Percentiles rank a stretch among this genome's conserved stretches.
These are phyloP conservation scores for Solanum peruvianum DNA, from an alignment of 257 asterid species.

Conservation along the genomic window DNA sequence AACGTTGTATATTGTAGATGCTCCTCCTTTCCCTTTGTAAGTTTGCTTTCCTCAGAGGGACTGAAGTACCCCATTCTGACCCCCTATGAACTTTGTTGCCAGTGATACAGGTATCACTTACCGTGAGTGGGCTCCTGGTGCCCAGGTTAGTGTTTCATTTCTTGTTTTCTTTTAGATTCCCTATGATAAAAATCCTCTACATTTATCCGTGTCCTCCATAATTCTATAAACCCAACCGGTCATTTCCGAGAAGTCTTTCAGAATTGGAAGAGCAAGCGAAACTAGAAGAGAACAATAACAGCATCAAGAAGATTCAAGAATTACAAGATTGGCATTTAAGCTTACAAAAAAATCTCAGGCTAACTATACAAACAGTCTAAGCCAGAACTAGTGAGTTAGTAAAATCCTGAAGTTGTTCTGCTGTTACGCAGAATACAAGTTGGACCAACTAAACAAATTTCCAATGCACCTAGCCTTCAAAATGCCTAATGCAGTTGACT, in stretches of 20 bases:
- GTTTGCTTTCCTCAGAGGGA: not conserved
- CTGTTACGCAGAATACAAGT: not conserved
- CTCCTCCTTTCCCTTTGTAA: not conserved
- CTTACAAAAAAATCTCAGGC: not conserved
- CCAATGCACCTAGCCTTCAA: not conserved
- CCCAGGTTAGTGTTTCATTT: slow-evolving; percentile 58
- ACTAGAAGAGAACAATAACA: too few relatives aligned
- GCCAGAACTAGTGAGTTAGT: not conserved
- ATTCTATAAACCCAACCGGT: too few relatives aligned
- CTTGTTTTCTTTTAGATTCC: not conserved
- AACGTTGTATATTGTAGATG: not conserved
- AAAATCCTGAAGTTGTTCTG: not conserved
- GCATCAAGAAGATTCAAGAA: not conserved
- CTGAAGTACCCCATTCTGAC: slow-evolving; percentile 6
- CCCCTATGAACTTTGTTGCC: slow-evolving; percentile 20
- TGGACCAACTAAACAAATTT: not conserved
- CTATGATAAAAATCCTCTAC: not conserved
- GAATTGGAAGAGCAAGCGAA: too few relatives aligned
- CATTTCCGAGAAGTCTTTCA: too few relatives aligned
- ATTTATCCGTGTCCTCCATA: not conserved
- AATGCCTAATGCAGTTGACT: not conserved
- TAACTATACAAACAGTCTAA: not conserved
- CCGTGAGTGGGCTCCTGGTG: slow-evolving; percentile 99
- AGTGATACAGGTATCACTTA: slow-evolving; percentile 93
- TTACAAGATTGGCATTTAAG: not conserved